Base-by-base conservation (phyloP, 2,329 filamentous ascomycete species). In the Thelonectria discophora region DNA sequence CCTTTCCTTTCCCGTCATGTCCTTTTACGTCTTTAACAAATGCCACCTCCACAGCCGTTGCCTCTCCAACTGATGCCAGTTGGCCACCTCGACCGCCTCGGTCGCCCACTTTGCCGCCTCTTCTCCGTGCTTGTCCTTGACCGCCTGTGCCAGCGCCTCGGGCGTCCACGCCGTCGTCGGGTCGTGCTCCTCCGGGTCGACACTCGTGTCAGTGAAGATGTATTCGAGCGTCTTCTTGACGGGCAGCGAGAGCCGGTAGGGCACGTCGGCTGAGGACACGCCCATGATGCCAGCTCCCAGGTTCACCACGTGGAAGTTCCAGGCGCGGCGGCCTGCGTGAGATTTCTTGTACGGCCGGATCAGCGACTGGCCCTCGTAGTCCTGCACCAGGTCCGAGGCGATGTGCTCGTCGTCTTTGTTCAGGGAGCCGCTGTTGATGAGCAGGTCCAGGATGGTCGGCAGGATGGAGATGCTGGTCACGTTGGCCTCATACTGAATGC, bases 291-390 rank as follows among this genome's bases (percentile, higher is more conserved):
- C 73, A 0, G 72, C 69, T 21, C 76, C 75, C 1, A 73, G 71
- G 32, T 77, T 77, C 39, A 77, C 68, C 42, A 77, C 68, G 9
- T 71, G 73, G 50, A 76, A 76, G 46, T 77, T 76, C 76, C 76
- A 77, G 0, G 69, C 69, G 11, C 69, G 65, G 10, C 69, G 65
- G 20, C 70, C 74, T 37, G 72, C 67, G 3, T 73, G 68, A 0
- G 54, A 57, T 11, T 60, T 60, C 18, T 66, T 67, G 1, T 74
- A 66, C 0, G 70, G 67, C 1, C 75, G 74, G 40, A 77, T 69
- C 1, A 77, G 63, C 2, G 74, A 76, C 40, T 77, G 73, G 13
- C 75, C 75, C 46, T 77, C 75, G 57, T 76, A 77, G 49, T 75
- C 75, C 7, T 70, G 62, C 17, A 70, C 62, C 3, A 77, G 63